Percentiles rank a stretch among this genome's conserved stretches.
phyloP scores from a whole-genome alignment of 2,329 filamentous ascomycete genomes.

The Cercospora brassicicola region DNA sequence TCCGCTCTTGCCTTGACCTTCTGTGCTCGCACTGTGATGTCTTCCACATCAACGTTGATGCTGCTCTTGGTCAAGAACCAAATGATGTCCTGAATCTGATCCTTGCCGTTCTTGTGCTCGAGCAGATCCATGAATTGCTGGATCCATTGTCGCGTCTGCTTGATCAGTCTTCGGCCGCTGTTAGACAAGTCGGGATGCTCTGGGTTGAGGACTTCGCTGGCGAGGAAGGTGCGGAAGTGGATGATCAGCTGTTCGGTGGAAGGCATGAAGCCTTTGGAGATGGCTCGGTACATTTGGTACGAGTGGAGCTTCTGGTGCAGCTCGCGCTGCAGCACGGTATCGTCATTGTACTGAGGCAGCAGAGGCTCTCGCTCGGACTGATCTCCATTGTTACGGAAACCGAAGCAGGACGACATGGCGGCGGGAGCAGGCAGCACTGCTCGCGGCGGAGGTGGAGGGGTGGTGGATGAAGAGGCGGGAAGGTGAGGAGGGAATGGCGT shows the following conservation, averaged over 20 bases:
- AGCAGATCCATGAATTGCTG: slow-evolving; percentile 79
- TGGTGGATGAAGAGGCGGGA: neutral
- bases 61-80: slow-evolving; percentile 80
- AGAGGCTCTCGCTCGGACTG: slow-evolving; percentile 70
- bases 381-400: slow-evolving; percentile 49
- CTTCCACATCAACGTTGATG: slow-evolving; percentile 65
- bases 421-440: neutral
- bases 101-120: slow-evolving; percentile 74
- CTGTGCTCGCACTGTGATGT: slow-evolving; percentile 61
- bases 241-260: slow-evolving; percentile 80
- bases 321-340: slow-evolving; percentile 72
- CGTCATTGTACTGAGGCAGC: slow-evolving; percentile 78
- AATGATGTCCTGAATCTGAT: slow-evolving; percentile 88
- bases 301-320: slow-evolving; percentile 88
- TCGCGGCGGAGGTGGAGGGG: neutral
- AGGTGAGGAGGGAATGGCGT: neutral
- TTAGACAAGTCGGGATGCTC: slow-evolving; percentile 73
- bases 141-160: slow-evolving; percentile 71
- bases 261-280: slow-evolving; percentile 85
- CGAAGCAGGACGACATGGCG: slow-evolving; percentile 65
- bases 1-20: slow-evolving; percentile 68
- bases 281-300: slow-evolving; percentile 84
- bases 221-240: slow-evolving; percentile 75
- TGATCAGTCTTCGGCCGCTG: slow-evolving; percentile 71
- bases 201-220: slow-evolving; percentile 75